Conservation (phyloP, 495 filamentous ascomycete species). For the Daldinia childiae region DNA sequence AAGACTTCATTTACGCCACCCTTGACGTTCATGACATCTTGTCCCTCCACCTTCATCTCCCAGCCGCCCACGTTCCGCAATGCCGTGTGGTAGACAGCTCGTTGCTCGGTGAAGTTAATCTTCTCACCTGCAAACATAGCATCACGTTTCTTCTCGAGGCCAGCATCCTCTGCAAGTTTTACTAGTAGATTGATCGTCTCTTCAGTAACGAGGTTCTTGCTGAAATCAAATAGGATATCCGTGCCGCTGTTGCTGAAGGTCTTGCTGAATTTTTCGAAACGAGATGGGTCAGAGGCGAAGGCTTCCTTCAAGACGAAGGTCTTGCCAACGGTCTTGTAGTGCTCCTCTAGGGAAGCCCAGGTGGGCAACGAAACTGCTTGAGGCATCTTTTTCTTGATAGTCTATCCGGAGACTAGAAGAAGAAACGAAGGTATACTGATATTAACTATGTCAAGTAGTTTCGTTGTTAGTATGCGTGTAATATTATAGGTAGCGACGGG, state of each 20-base stretch:
- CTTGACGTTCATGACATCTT: constrained; percentile 84
- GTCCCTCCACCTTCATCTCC: constrained; percentile 91
- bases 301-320: constrained; percentile 91
- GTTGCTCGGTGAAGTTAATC: constrained; percentile 98
- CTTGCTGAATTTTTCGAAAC: constrained; percentile 90
- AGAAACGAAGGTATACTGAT: background rate
- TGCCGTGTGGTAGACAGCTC: constrained; percentile 95
- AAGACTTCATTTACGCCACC: constrained; percentile 86
- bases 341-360: constrained; percentile 88
- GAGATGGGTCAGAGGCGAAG: constrained; percentile 86
- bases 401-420: background rate
- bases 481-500: constrained; percentile 1
- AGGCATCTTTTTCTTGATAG: constrained; percentile 52
- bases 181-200: constrained; percentile 88
- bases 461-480: constrained; percentile 13
- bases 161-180: constrained; percentile 88
- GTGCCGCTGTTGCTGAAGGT: constrained; percentile 76
- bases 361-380: constrained; percentile 83
- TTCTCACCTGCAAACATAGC: constrained; percentile 96
- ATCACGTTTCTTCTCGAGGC: constrained; percentile 91
- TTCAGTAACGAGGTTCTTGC: constrained; percentile 96
- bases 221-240: constrained; percentile 97
- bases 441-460: constrained; percentile 21
- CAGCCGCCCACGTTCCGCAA: constrained; percentile 86
- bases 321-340: constrained; percentile 83